A percentile compares a stretch with the other conserved stretches of the same genome.
Conservation (phyloP, 768 basidiomycete genomes). For the Agrocybe praecox region DNA sequence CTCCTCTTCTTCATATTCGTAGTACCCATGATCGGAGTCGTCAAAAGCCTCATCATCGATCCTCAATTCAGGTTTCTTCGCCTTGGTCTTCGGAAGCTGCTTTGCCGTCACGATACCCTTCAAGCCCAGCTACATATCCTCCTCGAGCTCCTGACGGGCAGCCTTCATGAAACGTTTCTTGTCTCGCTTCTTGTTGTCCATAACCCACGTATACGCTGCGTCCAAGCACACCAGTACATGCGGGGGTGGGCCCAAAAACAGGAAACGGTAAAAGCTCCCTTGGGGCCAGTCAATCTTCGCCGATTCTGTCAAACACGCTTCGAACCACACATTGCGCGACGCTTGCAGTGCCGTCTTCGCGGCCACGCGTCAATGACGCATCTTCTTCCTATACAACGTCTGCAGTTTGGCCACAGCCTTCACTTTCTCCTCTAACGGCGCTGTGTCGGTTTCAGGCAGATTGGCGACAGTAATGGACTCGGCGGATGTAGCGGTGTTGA, state of each 20-base stretch:
- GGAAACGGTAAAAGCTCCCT: conserved; percentile 16
- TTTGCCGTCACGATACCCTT: conserved; percentile 19
- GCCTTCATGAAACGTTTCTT: conserved; percentile 19
- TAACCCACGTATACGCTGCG: conserved; percentile 11
- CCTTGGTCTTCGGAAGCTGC: conserved; percentile 11
- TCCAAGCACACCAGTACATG: conserved; percentile 22
- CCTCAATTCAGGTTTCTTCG: conserved; percentile 16
- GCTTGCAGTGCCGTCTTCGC: conserved; percentile 9
- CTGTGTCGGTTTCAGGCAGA: conserved; percentile 2
- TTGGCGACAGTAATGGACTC: conserved; percentile 14
- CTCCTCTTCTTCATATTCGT: neutral
- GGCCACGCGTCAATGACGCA: conserved; percentile 6
- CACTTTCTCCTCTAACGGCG: conserved; percentile 14
- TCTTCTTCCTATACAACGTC: conserved; percentile 8
- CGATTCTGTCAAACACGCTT: conserved; percentile 15
- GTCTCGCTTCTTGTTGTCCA: conserved; percentile 16
- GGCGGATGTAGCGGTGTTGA: conserved; percentile 15
- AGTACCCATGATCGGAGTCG: neutral
- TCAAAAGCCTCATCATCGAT: conserved; percentile 8
- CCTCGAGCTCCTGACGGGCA: conserved; percentile 18
- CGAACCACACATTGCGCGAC: conserved; percentile 11
- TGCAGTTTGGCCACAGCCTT: conserved; percentile 11
- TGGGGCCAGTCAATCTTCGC: conserved; percentile 20
- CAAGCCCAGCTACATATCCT: conserved; percentile 17
- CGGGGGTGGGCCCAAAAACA: conserved; percentile 24